These are phyloP conservation scores for Chrysosporium queenslandicum DNA, from an alignment of 2,329 filamentous ascomycete genomes.

Conservation along the genomic window DNA sequence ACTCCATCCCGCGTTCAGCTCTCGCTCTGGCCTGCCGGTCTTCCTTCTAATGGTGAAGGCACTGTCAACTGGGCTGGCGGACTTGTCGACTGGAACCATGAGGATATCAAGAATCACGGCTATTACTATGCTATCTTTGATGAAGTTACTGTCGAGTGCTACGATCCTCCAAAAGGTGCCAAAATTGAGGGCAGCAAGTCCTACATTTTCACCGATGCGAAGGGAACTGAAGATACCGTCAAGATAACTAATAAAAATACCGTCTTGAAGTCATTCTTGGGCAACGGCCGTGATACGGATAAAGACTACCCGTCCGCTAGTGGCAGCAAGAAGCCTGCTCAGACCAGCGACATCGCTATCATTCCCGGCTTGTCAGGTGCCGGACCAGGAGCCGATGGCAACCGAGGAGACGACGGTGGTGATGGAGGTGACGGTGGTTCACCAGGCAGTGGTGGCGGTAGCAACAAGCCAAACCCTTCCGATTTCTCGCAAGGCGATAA, in stretches of 20 bases:
- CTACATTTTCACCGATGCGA: slow-evolving; percentile 62
- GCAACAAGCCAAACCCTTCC: slow-evolving; percentile 18
- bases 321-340: slow-evolving; percentile 21
- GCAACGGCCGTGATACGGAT: slow-evolving; percentile 67
- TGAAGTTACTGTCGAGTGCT: slow-evolving; percentile 77
- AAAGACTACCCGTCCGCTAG: slow-evolving; percentile 35
- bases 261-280: slow-evolving; percentile 65
- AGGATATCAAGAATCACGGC: slow-evolving; percentile 68
- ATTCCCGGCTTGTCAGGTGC: slow-evolving; percentile 27
- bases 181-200: slow-evolving; percentile 50
- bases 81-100: slow-evolving; percentile 71
- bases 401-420: slow-evolving; percentile 17
- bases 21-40: slow-evolving; percentile 91
- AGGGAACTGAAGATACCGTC: slow-evolving; percentile 66
- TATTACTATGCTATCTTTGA: slow-evolving; percentile 81
- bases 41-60: slow-evolving; percentile 64
- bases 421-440: slow-evolving; percentile 16
- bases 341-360: slow-evolving; percentile 24
- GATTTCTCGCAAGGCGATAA: slow-evolving; percentile 27
- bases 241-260: slow-evolving; percentile 64
- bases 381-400: slow-evolving; percentile 26
- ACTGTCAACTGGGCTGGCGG: slow-evolving; percentile 91
- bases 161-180: slow-evolving; percentile 63
- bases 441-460: slow-evolving; percentile 20
- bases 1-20: slow-evolving; percentile 84